Percentiles rank a stretch among this genome's conserved stretches.
Conservation (phyloP, 345 rosid species). For the Heritiera fomes region DNA sequence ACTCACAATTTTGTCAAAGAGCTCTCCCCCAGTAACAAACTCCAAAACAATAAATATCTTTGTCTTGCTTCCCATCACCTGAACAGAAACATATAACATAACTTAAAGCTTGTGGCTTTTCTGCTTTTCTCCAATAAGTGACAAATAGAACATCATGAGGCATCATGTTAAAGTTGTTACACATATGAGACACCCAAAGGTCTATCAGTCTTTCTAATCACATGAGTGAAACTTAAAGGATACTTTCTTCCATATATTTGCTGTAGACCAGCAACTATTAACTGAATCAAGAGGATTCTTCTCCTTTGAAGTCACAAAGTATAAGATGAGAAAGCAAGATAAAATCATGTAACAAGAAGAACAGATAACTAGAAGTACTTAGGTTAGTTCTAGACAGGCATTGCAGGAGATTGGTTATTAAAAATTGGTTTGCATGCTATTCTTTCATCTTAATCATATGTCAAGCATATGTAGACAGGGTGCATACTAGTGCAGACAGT, state of each 20-base stretch:
- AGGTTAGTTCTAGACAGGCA: not conserved
- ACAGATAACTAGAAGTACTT: not conserved
- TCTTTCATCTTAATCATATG: not conserved
- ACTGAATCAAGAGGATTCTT: conserved; percentile 10
- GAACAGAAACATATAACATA: conserved; percentile 21
- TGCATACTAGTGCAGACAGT: not conserved
- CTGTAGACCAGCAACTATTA: not conserved
- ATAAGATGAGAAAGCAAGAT: not conserved
- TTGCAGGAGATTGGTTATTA: conserved; percentile 4
- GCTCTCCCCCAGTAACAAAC: conserved; percentile 79
- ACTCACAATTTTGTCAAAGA: conserved; percentile 82
- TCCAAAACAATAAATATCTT: conserved; percentile 72
- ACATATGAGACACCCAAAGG: not conserved
- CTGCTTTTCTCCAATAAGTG: not conserved
- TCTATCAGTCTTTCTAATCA: not conserved
- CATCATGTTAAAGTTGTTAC: not conserved
- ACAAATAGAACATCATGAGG: not conserved
- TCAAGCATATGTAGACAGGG: not conserved
- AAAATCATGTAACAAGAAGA: conserved; percentile 11
- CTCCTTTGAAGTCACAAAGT: not conserved
- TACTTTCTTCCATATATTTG: not conserved
- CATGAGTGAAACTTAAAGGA: not conserved
- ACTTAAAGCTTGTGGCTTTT: not conserved
- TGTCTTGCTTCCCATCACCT: conserved; percentile 80
- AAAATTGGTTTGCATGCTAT: not conserved